Conservation (phyloP, 2,329 filamentous ascomycete species). For the Trichoderma sp. region DNA sequence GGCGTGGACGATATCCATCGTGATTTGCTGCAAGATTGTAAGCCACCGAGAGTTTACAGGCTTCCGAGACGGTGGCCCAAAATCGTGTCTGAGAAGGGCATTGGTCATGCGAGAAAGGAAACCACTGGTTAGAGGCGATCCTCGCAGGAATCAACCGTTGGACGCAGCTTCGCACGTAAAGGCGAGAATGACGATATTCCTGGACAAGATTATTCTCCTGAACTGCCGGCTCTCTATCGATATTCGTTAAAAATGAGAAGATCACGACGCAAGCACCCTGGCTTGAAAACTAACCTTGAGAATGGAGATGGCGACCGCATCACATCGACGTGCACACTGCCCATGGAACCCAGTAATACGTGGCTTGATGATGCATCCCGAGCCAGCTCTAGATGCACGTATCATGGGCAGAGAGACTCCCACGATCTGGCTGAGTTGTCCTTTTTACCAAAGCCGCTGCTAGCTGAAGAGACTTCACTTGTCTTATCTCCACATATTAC, state of each 20-base stretch:
- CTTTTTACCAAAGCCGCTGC: background rate
- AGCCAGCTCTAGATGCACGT: conserved; percentile 15
- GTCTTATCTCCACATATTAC: conserved; percentile 47
- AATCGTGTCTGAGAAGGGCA: background rate
- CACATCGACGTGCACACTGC: background rate
- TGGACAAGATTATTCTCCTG: background rate
- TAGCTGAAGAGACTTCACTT: background rate
- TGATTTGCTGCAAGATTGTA: background rate
- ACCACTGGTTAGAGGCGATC: background rate
- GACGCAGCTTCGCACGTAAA: background rate
- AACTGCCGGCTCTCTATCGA: background rate
- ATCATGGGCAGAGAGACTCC: background rate
- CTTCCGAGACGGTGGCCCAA: conserved; percentile 18
- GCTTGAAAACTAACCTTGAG: background rate
- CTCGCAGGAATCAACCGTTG: background rate
- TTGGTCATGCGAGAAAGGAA: background rate
- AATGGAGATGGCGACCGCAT: background rate
- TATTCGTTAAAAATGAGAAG: background rate
- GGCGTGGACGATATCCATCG: background rate
- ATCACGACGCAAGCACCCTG: background rate
- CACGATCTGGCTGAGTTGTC: background rate
- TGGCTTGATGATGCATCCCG: background rate
- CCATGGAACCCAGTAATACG: background rate
- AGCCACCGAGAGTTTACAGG: background rate
- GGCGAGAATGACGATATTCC: background rate